Base-by-base conservation (phyloP, 805 yeast genomes). In the Yamadazyma insecticola region DNA sequence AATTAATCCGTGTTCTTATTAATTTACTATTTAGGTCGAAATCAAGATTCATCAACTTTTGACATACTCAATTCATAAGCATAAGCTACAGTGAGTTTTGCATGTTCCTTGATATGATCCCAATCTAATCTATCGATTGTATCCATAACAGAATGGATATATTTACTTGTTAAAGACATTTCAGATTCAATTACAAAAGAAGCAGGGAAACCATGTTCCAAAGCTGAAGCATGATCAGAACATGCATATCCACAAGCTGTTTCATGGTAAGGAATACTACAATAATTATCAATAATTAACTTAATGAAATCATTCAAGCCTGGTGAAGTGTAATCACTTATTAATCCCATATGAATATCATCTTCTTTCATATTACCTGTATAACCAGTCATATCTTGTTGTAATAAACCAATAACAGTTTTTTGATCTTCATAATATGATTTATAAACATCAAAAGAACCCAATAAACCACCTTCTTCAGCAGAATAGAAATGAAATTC, bases 401-500 rank as follows among this genome's bases (percentile, higher is more conserved):
- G 96, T 23, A 90, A 63, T 92, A 88, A 81, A 4, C 89, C 88
- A 18, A 78, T 72, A 14, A 90, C 87, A 6, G 69, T 61, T 18
- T 63, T 60, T n/a, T 63, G 47, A 12, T 51, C 44, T 8, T 60
- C 51, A n/a, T 45, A 40, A 49, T 83, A 83, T 16, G 60, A 54
- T 7, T 72, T 56, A 54, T 84, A 85, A 8, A 90, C 74, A 39
- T 84, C 95, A 41, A 76, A 70, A 4, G 96, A 86, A 1, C 97
- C 97, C 32, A 85, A 63, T 34, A 86, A 62, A 0, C 96, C 97
- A 38, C 86, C 88, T 67, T 90, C 97, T 62, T 90, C 97, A 2
- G 95, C 97, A 16, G 95, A 76, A 62, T 87, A 90, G 69, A 87
- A 90, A 59, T 90, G 97, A 63, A 90, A 89, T 54, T 90, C 95